Conservation (phyloP, 2,329 filamentous ascomycete species). For the Stromatinia cepivora region DNA sequence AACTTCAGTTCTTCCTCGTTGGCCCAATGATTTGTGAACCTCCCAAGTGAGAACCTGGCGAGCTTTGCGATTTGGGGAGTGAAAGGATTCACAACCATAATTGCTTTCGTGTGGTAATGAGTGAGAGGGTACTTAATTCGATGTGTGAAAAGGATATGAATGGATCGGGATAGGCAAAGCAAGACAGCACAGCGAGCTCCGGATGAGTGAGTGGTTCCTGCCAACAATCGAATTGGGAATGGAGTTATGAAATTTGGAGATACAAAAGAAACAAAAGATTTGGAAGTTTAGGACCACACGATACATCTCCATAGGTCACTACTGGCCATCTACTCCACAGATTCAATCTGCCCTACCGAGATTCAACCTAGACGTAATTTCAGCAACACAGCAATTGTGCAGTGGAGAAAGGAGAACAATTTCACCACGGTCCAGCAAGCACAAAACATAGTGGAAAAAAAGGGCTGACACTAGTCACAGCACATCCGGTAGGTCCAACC, state of each 20-base stretch:
- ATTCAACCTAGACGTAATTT: conserved; percentile 12
- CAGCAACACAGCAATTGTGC: conserved; percentile 4
- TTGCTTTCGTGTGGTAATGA: background rate
- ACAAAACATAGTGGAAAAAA: conserved; percentile 14
- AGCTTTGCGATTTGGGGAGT: conserved; percentile 17
- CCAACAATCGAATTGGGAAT: background rate
- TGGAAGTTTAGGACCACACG: background rate
- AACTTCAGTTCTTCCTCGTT: conserved; percentile 23
- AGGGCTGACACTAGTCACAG: conserved; percentile 6
- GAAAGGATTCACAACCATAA: conserved; percentile 7
- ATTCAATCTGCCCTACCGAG: conserved; percentile 11
- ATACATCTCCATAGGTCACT: conserved; percentile 1
- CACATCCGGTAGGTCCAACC: background rate
- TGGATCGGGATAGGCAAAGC: background rate
- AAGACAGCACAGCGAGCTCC: conserved; percentile 5
- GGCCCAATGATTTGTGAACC: conserved; percentile 21
- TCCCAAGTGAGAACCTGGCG: conserved; percentile 14
- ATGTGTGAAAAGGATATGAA: background rate
- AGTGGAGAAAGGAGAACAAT: conserved; percentile 9
- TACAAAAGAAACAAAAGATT: background rate
- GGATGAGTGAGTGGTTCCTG: conserved; percentile 5
- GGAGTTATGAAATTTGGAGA: background rate
- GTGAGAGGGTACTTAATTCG: background rate
- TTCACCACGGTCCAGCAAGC: conserved; percentile 3
- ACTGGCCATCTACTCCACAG: conserved; percentile 3